Percentiles rank a stretch among this genome's conserved stretches.
Conservation (phyloP, 2,329 filamentous ascomycete genomes). For the Cordyceps farinosa region DNA sequence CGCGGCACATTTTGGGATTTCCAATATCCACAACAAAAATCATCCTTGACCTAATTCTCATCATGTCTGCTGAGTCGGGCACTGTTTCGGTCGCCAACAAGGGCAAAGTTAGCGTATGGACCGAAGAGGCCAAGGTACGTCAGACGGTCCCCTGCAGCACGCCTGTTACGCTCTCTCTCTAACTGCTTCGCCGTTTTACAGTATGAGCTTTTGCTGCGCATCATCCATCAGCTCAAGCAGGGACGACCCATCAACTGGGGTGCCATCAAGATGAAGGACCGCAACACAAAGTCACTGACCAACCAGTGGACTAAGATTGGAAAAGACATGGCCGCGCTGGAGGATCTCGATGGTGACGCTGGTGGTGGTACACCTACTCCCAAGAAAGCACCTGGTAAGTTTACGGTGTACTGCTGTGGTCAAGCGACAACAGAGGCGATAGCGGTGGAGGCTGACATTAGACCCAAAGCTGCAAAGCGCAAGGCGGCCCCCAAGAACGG, state of each 20-base stretch:
- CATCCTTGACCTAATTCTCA: too few relatives aligned
- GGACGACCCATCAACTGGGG: constrained; percentile 35
- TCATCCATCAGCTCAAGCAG: constrained; percentile 32
- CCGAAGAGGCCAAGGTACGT: constrained; percentile 35
- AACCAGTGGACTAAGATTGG: constrained; percentile 37
- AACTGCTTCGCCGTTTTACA: constrained; percentile 17
- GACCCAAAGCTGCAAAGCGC: constrained; percentile 17
- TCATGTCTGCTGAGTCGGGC: neutral
- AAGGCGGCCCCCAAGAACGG: constrained; percentile 21
- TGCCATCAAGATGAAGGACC: constrained; percentile 34
- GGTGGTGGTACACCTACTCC: constrained; percentile 10
- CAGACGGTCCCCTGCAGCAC: neutral
- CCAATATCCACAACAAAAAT: too few relatives aligned
- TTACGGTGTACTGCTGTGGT: neutral
- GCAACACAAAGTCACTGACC: constrained; percentile 37
- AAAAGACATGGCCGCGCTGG: constrained; percentile 35
- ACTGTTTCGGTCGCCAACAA: constrained; percentile 12
- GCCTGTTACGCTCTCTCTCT: neutral
- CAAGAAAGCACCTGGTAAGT: constrained; percentile 22
- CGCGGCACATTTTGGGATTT: too few relatives aligned
- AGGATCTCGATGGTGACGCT: constrained; percentile 22
- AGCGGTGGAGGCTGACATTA: neutral
- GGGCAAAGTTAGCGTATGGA: constrained; percentile 31
- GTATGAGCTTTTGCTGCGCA: constrained; percentile 35
- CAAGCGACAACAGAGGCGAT: too few relatives aligned